Base-by-base conservation (phyloP, 805 yeast genomes). In the Suhomyces canberraensis region DNA sequence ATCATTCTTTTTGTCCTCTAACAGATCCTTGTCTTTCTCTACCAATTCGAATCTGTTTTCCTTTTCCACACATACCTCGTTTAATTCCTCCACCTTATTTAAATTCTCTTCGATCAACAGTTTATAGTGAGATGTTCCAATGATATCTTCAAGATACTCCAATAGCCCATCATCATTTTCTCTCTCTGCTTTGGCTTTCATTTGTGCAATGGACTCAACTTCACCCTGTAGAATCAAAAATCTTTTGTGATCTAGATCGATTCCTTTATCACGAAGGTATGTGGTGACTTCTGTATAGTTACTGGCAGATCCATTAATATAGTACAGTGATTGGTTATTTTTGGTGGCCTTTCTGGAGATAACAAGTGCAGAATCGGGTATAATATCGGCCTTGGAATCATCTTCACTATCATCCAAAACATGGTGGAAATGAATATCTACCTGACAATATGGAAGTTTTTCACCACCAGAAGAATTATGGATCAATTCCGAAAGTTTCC, bases 201-300 rank as follows among this genome's bases (percentile, higher is more conserved):
- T 95, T 58, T 93, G 97, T 0, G 98, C 97, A 53, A 93, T 93
- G 46, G 90, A 83, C 64, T 93, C 99, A 29, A 93, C 98, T 58
- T 93, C 99, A 57, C 99, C 99, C 63, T 93, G 99, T 30, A 93
- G 67, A 54, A 93, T 95, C 49, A 93, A 71, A 51, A 93, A 93
- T 49, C 99, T 73, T 56, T 93, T 93, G 60, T 93, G 98, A 48
- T 90, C 95, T 44, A 93, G 70, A 60, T 93, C 98, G 40, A 93
- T 84, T 4, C 98, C 98, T 54, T 88, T 79, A 13, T 75, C 80
- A 46, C 79, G 81, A 33, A 93, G 68, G 22, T 86, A 64, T 1
- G 66, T 64, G 0, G 96, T 86, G 0, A 93, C 97, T 48, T 82
- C 84, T 0, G 85, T 76, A 52, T 85, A 93, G 21, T 73, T 74